Conservation (phyloP, 305 asterid species). For the Striga hermonthica region DNA sequence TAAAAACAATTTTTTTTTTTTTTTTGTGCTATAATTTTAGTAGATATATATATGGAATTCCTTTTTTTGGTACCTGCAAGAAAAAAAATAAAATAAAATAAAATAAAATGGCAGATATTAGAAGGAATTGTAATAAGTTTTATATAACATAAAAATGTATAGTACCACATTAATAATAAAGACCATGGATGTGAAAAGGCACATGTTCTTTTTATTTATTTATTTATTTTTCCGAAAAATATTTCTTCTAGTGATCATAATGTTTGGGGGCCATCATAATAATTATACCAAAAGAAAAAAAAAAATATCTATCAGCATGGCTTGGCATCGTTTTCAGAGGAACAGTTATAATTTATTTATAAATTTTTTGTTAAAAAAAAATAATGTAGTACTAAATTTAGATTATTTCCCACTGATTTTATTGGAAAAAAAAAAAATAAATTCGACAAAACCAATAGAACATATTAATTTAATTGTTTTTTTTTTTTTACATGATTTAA, state of each 20-base stretch:
- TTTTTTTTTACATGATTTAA: not conserved
- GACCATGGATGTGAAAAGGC: slow-evolving; percentile 33
- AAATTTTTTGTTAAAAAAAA: no score
- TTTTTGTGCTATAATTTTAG: not conserved
- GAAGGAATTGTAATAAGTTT: not conserved
- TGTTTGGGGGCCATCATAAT: slow-evolving; percentile 38
- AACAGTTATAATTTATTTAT: no score
- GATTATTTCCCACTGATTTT: not conserved
- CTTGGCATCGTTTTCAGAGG: slow-evolving; percentile 40
- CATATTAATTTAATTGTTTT: no score
- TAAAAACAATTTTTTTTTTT: slow-evolving; percentile 8
- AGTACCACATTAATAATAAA: slow-evolving; percentile 23
- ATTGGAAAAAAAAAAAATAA: no score
- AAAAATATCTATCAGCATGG: slow-evolving; percentile 42
- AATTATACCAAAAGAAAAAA: slow-evolving; percentile 30
- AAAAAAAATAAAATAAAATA: no score
- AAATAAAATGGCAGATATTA: slow-evolving; percentile 22
- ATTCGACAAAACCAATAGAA: no score
- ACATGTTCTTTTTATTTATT: slow-evolving; percentile 16
- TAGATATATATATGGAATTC: not conserved
- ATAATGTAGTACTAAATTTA: no score
- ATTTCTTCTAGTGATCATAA: slow-evolving; percentile 24
- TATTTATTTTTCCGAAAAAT: not conserved
- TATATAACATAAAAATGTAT: not conserved
- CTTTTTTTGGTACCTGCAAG: slow-evolving; percentile 24